Evolutionary conservation across 2,329 filamentous ascomycete genomes (phyloP).

Genomic region (Pestalotiopsis sp.): DNA sequence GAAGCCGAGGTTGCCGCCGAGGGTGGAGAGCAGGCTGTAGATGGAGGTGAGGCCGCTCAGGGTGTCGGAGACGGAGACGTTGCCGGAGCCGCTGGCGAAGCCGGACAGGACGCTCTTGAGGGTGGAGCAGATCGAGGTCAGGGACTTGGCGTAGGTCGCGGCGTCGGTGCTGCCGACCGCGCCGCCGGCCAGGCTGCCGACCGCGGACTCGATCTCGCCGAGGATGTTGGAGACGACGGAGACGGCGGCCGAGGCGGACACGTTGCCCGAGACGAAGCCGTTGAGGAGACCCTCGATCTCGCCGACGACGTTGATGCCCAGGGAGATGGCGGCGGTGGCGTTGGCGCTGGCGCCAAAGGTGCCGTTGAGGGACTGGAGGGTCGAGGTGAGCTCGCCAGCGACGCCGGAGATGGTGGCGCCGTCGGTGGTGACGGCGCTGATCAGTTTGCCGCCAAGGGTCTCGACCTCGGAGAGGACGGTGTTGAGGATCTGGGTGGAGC

Average conservation of each 20-base stretch:
- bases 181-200: conserved; percentile 1
- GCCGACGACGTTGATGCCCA: conserved; percentile 10
- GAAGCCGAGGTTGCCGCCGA: conserved; percentile 4
- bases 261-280: conserved; percentile 8
- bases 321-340: neutral
- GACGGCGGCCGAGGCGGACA: neutral
- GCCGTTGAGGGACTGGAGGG: conserved; percentile 1
- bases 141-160: neutral
- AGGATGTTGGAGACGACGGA: conserved; percentile 2
- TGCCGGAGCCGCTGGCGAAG: neutral
- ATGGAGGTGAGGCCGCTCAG: neutral
- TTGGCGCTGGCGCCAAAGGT: conserved; percentile 3
- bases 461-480: neutral
- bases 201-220: conserved; percentile 6
- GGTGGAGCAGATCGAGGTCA: conserved; percentile 6
- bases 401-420: conserved; percentile 1
- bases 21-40: neutral
- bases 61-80: conserved; percentile 3
- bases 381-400: conserved; percentile 4
- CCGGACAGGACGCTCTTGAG: conserved; percentile 7
- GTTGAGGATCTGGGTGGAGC: conserved; percentile 1
- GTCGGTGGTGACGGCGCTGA: neutral
- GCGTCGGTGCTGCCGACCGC: conserved; percentile 4
- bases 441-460: neutral
- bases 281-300: neutral